These are phyloP conservation scores for Eragrostis tef DNA, from an alignment of 202 grass and related monocot genomes.

Conservation along the genomic window DNA sequence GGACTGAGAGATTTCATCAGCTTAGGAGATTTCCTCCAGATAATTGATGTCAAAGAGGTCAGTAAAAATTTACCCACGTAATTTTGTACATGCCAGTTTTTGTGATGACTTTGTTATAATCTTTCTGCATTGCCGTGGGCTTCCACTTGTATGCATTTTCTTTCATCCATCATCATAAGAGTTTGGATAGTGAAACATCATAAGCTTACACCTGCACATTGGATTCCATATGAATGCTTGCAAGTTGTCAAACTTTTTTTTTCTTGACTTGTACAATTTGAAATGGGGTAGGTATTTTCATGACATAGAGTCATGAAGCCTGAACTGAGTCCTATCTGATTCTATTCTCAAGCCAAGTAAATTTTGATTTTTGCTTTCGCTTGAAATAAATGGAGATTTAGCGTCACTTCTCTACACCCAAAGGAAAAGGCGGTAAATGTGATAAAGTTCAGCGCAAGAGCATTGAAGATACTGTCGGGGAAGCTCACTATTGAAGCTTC, in stretches of 20 bases:
- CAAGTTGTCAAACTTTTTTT: too few species aligned
- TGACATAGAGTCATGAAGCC: background rate
- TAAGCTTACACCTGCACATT: background rate
- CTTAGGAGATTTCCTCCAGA: slow-evolving; percentile 84
- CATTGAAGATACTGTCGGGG: slow-evolving; percentile 70
- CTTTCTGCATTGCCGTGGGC: background rate
- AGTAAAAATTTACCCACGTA: slow-evolving; percentile 22
- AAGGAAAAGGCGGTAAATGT: slow-evolving; percentile 90
- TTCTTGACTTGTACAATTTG: too few species aligned
- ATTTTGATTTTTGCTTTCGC: slow-evolving; percentile 54
- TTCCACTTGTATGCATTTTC: background rate
- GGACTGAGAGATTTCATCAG: slow-evolving; percentile 79
- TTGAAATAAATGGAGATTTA: slow-evolving; percentile 90
- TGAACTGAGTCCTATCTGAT: slow-evolving; percentile 19
- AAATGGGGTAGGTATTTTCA: background rate
- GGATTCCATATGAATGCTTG: background rate
- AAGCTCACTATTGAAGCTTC: slow-evolving; percentile 84
- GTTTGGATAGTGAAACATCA: background rate
- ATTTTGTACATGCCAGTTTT: too few species aligned
- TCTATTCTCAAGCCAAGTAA: slow-evolving; percentile 40
- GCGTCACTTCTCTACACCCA: slow-evolving; percentile 73
- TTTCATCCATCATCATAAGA: background rate
- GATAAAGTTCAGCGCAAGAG: slow-evolving; percentile 78
- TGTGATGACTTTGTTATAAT: slow-evolving; percentile 9
- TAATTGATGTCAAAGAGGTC: slow-evolving; percentile 78